Conservation (phyloP, 176 grass and related monocot genomes). For the Chrysopogon serrulatus region DNA sequence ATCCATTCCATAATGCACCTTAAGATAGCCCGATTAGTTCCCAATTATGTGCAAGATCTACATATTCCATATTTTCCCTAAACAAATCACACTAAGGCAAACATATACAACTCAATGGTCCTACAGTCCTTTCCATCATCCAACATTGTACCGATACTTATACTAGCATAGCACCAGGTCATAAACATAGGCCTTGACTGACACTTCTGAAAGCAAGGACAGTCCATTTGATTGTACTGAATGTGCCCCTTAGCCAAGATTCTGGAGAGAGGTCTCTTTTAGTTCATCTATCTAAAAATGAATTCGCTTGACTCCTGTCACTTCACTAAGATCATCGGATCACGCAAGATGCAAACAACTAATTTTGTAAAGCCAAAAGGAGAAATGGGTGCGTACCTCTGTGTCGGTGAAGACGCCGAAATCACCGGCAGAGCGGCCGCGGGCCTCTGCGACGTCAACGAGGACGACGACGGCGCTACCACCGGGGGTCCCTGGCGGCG, state of each 20-base stretch:
- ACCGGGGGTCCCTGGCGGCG: slow-evolving; percentile 46
- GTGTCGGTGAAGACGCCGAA: slow-evolving; percentile 44
- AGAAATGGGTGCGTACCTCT: slow-evolving; percentile 19
- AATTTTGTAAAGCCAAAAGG: not conserved
- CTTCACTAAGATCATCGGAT: too few species aligned
- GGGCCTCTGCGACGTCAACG: slow-evolving; percentile 63
- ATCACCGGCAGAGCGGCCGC: slow-evolving; percentile 40
- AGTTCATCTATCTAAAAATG: too few species aligned
- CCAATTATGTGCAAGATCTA: not conserved
- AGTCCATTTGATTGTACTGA: too few species aligned
- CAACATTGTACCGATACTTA: too few species aligned
- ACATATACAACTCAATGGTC: not conserved
- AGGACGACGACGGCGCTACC: slow-evolving; percentile 45
- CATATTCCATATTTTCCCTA: not conserved
- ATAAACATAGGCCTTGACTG: not conserved
- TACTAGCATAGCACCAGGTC: too few species aligned
- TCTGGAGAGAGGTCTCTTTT: too few species aligned
- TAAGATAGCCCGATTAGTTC: not conserved
- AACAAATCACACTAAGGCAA: not conserved
- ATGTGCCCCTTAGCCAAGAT: too few species aligned
- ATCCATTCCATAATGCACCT: not conserved
- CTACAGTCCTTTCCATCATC: too few species aligned
- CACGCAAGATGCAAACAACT: not conserved
- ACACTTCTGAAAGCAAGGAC: not conserved
- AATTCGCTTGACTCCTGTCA: not conserved